Conservation (phyloP, 106 monocot genomes). For the Dioscorea alata region DNA sequence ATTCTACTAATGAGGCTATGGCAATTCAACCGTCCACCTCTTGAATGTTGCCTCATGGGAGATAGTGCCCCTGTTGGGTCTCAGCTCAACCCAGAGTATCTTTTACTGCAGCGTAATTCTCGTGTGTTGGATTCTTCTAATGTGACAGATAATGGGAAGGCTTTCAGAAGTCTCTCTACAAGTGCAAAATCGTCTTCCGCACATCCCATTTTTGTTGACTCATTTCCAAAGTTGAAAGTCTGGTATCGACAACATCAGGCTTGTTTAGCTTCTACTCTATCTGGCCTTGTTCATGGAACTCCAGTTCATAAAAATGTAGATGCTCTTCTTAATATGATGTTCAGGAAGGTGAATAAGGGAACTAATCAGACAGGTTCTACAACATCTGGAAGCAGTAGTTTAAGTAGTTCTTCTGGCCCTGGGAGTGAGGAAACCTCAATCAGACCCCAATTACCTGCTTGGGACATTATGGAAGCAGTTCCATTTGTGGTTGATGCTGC, state of each 20-base stretch:
- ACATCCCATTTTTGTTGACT: slow-evolving; percentile 81
- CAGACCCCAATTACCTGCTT: slow-evolving; percentile 80
- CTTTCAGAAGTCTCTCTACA: slow-evolving; percentile 2
- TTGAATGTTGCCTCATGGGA: slow-evolving; percentile 90
- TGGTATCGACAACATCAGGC: slow-evolving; percentile 98
- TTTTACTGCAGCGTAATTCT: slow-evolving; percentile 71
- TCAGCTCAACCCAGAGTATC: slow-evolving; percentile 86
- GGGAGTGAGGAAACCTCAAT: slow-evolving; percentile 53
- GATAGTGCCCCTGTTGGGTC: slow-evolving; percentile 91
- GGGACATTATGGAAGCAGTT: slow-evolving; percentile 98
- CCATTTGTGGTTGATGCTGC: slow-evolving; percentile 99
- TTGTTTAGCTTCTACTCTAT: slow-evolving; percentile 95
- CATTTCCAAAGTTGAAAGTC: slow-evolving; percentile 84
- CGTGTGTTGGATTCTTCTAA: slow-evolving; percentile 23
- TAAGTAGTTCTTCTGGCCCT: slow-evolving; percentile 70
- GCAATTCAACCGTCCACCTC: slow-evolving; percentile 95
- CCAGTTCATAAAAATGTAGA: slow-evolving; percentile 94
- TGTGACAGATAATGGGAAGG: slow-evolving; percentile 17
- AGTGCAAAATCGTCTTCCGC: slow-evolving; percentile 12
- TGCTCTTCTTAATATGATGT: slow-evolving; percentile 87
- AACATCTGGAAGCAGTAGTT: slow-evolving; percentile 61
- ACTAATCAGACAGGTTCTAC: slow-evolving; percentile 44
- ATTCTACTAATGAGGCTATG: slow-evolving; percentile 87
- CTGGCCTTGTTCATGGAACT: slow-evolving; percentile 78
- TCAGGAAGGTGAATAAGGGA: slow-evolving; percentile 72